phyloP scores from a whole-genome alignment of 768 basidiomycete species.

The Hericium rajendrae region DNA sequence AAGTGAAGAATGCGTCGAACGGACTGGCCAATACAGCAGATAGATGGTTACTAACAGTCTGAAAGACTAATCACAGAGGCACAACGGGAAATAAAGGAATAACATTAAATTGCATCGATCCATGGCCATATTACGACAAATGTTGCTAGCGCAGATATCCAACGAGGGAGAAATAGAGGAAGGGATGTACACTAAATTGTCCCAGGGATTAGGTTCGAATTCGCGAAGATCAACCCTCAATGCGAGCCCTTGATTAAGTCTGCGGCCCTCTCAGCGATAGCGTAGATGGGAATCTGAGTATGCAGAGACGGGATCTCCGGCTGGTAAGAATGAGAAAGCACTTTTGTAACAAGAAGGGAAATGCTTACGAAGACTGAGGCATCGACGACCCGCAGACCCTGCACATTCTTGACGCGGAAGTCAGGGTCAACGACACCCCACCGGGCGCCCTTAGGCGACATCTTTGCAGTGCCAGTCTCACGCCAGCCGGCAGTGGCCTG shows the following conservation, averaged over 20 bases:
- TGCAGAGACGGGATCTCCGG: slow-evolving; percentile 2
- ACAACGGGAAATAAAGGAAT: too few species aligned
- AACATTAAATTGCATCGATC: too few species aligned
- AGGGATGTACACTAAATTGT: too few species aligned
- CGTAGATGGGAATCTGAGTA: slow-evolving; percentile 1
- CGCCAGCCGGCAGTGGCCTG: neutral
- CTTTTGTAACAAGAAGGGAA: too few species aligned
- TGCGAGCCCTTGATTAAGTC: slow-evolving; percentile 4
- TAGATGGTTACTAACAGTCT: too few species aligned
- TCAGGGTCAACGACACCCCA: slow-evolving; percentile 33
- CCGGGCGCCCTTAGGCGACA: neutral
- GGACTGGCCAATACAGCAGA: too few species aligned
- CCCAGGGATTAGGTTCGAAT: too few species aligned
- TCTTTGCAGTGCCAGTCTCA: slow-evolving; percentile 3
- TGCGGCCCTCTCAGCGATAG: slow-evolving; percentile 6
- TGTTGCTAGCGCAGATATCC: too few species aligned
- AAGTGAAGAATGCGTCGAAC: too few species aligned
- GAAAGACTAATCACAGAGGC: too few species aligned
- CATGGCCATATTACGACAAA: too few species aligned
- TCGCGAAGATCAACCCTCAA: neutral
- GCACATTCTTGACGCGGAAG: slow-evolving; percentile 30
- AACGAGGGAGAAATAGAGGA: too few species aligned
- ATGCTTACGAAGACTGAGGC: slow-evolving; percentile 2
- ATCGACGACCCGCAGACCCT: slow-evolving; percentile 29
- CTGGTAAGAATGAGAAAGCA: neutral